Evolutionary conservation across 2,329 filamentous ascomycete genomes (phyloP).

Genomic region (Colletotrichum sp.): DNA sequence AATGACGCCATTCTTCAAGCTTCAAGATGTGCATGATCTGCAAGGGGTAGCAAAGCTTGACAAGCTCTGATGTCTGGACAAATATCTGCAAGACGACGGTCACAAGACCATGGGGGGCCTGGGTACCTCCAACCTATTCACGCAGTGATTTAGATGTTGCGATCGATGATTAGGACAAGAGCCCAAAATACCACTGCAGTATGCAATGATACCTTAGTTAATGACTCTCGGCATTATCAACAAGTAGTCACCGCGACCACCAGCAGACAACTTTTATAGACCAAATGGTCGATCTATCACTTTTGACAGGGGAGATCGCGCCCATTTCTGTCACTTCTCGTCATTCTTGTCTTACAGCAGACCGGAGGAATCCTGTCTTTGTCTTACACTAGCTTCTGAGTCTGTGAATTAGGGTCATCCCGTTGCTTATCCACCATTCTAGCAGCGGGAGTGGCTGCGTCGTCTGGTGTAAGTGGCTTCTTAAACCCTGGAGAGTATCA

Average conservation of each 20-base stretch:
- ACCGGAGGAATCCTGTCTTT: background rate
- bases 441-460: background rate
- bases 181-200: accelerated
- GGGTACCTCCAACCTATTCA: background rate
- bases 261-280: background rate
- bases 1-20: slow-evolving; percentile 4
- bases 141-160: background rate
- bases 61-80: background rate
- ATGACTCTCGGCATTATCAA: accelerated
- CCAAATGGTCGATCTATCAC: background rate
- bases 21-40: background rate
- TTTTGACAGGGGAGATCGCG: background rate
- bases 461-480: background rate
- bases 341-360: background rate
- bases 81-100: accelerated
- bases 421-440: background rate
- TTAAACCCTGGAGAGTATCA: background rate
- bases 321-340: background rate
- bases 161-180: background rate
- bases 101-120: background rate
- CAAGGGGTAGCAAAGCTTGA: background rate
- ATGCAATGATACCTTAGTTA: too few relatives aligned
- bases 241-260: accelerated
- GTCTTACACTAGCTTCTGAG: background rate
- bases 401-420: background rate